These are phyloP conservation scores for Pestalotiopsis sp. DNA, from an alignment of 2,329 filamentous ascomycete species.

Conservation along the genomic window DNA sequence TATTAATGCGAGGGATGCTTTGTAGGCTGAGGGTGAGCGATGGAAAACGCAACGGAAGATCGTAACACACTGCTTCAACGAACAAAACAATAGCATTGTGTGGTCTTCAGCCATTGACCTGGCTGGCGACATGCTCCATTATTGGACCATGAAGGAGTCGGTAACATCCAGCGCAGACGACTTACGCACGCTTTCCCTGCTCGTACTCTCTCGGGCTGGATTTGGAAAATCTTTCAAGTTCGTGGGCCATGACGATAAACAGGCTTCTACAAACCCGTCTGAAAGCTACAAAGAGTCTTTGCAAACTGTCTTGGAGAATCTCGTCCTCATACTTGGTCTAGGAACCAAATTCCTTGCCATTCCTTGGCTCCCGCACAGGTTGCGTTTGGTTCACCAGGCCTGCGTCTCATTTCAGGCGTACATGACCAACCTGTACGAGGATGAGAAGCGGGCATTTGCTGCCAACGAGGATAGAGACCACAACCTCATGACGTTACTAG, in stretches of 20 bases:
- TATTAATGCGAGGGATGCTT: background rate
- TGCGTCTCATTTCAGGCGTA: constrained; percentile 27
- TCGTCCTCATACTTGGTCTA: constrained; percentile 26
- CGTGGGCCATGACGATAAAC: constrained; percentile 19
- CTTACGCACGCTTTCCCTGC: constrained; percentile 27
- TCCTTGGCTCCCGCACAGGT: constrained; percentile 21
- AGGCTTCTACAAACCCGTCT: background rate
- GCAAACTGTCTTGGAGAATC: constrained; percentile 28
- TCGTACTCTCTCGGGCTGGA: constrained; percentile 28
- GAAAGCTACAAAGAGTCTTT: constrained; percentile 26
- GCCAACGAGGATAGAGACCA: constrained; percentile 12
- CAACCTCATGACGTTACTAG: constrained; percentile 15
- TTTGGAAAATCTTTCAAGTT: constrained; percentile 28
- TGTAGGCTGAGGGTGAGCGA: constrained; percentile 16
- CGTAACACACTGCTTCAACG: constrained; percentile 28
- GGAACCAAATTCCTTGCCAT: constrained; percentile 11
- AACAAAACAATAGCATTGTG: constrained; percentile 30
- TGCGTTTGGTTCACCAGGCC: constrained; percentile 24
- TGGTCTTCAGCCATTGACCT: constrained; percentile 28
- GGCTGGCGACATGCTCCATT: constrained; percentile 28
- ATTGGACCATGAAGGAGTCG: constrained; percentile 25
- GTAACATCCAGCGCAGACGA: constrained; percentile 25
- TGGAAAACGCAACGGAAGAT: constrained; percentile 29
- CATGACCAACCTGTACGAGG: constrained; percentile 33
- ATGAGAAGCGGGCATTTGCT: constrained; percentile 28